A percentile compares a stretch with the other conserved stretches of the same genome.
phyloP scores from a whole-genome alignment of 1,284 basidiomycete genomes.

The Trametes hirsuta region DNA sequence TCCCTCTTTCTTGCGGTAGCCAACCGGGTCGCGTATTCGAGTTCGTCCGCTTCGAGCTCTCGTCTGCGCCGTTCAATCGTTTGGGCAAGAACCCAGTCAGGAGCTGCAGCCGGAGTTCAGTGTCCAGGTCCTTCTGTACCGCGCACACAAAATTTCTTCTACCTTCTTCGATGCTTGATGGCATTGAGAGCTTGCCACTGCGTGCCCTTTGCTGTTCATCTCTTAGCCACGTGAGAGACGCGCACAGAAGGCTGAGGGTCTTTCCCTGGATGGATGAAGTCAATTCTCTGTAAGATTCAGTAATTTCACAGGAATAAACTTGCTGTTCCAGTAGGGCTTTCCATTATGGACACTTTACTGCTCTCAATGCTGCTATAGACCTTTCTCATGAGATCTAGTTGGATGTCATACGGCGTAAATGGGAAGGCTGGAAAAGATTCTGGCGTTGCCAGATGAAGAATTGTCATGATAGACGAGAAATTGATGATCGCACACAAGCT shows the following conservation, averaged over 20 bases:
- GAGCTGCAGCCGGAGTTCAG: constrained; percentile 43
- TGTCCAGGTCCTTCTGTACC: background rate
- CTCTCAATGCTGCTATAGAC: constrained; percentile 83
- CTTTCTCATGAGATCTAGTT: constrained; percentile 87
- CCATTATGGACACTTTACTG: constrained; percentile 78
- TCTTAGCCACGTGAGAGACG: constrained; percentile 79
- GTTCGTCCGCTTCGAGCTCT: constrained; percentile 69
- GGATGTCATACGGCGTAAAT: constrained; percentile 87
- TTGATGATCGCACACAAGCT: too few relatives aligned
- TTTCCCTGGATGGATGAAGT: constrained; percentile 62
- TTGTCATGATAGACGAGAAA: constrained; percentile 26
- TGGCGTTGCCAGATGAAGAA: constrained; percentile 63
- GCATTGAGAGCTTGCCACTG: constrained; percentile 57
- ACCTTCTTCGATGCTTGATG: constrained; percentile 42
- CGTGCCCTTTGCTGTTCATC: constrained; percentile 71
- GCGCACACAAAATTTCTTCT: background rate
- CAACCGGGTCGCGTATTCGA: constrained; percentile 64
- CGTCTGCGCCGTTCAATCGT: constrained; percentile 65
- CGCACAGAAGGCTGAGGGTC: constrained; percentile 82
- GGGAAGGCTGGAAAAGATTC: constrained; percentile 76
- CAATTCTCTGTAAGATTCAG: constrained; percentile 5
- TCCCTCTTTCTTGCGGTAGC: constrained; percentile 64
- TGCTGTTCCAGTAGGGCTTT: constrained; percentile 87
- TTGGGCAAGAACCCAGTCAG: constrained; percentile 84
- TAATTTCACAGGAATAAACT: constrained; percentile 24